A percentile compares a stretch with the other conserved stretches of the same genome.
These are phyloP conservation scores for Trapa incisa DNA, from an alignment of 345 rosid species.

Conservation along the genomic window DNA sequence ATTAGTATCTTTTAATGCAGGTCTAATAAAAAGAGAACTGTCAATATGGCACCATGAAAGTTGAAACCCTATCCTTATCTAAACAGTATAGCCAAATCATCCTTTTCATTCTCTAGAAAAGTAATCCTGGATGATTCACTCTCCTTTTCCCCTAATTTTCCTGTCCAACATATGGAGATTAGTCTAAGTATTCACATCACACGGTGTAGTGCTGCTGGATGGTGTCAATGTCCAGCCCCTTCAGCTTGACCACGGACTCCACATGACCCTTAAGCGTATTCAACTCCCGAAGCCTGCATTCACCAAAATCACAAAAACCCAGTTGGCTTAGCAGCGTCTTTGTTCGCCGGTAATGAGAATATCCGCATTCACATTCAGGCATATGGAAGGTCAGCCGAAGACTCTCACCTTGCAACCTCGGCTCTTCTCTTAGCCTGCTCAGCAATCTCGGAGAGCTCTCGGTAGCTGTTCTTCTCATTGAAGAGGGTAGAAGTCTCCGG, in stretches of 20 bases:
- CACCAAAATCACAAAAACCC: background rate
- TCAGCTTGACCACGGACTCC: constrained; percentile 28
- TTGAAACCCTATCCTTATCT: constrained; percentile 10
- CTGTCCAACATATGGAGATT: background rate
- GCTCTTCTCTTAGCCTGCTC: constrained; percentile 31
- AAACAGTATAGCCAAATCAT: constrained; percentile 1
- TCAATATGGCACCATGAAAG: background rate
- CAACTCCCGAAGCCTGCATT: constrained; percentile 21
- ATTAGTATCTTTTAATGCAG: constrained; percentile 6
- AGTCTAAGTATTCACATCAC: constrained; percentile 7
- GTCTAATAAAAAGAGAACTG: constrained; percentile 2
- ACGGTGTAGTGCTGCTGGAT: constrained; percentile 28
- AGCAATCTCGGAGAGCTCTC: constrained; percentile 29
- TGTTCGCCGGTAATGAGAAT: too few relatives aligned
- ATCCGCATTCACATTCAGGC: too few relatives aligned
- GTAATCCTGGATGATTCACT: background rate
- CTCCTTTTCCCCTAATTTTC: background rate
- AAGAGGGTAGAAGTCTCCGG: constrained; percentile 19
- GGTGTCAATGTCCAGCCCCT: constrained; percentile 25
- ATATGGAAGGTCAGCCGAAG: background rate
- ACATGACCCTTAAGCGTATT: constrained; percentile 24
- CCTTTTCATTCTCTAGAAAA: constrained; percentile 2
- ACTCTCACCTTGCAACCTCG: constrained; percentile 24
- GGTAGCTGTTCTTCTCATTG: constrained; percentile 19
- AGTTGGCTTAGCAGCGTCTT: too few relatives aligned